Conservation (phyloP, 495 filamentous ascomycete genomes). For the Neurospora sp. region DNA sequence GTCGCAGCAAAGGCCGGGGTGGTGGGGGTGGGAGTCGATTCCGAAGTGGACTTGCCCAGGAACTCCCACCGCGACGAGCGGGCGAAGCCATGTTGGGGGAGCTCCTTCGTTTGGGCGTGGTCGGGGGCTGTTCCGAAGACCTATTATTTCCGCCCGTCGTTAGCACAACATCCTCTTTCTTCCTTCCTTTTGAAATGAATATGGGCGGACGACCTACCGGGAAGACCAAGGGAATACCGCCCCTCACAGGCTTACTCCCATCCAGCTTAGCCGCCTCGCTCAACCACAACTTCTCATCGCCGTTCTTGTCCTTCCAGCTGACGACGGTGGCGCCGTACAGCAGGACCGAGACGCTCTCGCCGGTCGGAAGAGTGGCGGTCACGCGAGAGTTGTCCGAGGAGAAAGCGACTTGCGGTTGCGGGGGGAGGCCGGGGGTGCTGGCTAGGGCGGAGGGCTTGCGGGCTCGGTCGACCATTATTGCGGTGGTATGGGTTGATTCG, state of each 20-base stretch:
- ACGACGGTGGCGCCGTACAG: slow-evolving; percentile 88
- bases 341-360: slow-evolving; percentile 75
- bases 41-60: slow-evolving; percentile 58
- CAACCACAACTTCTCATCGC: slow-evolving; percentile 80
- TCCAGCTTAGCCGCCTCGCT: slow-evolving; percentile 62
- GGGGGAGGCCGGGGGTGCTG: slow-evolving; percentile 51
- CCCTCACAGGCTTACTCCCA: slow-evolving; percentile 51
- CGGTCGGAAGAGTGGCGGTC: slow-evolving; percentile 64
- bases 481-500: background rate
- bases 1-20: background rate
- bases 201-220: slow-evolving; percentile 49
- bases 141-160: slow-evolving; percentile 27
- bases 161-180: background rate
- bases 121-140: slow-evolving; percentile 78
- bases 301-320: slow-evolving; percentile 75
- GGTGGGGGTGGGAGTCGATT: slow-evolving; percentile 19
- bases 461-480: slow-evolving; percentile 64
- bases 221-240: slow-evolving; percentile 89
- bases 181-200: background rate
- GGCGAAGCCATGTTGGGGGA: slow-evolving; percentile 95
- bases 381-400: slow-evolving; percentile 53
- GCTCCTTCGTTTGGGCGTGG: slow-evolving; percentile 56
- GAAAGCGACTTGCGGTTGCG: slow-evolving; percentile 59
- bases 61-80: slow-evolving; percentile 73
- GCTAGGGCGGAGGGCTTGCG: slow-evolving; percentile 75